phyloP scores from a whole-genome alignment of 2,329 filamentous ascomycete species.

The Sphaceloma murrayae region DNA sequence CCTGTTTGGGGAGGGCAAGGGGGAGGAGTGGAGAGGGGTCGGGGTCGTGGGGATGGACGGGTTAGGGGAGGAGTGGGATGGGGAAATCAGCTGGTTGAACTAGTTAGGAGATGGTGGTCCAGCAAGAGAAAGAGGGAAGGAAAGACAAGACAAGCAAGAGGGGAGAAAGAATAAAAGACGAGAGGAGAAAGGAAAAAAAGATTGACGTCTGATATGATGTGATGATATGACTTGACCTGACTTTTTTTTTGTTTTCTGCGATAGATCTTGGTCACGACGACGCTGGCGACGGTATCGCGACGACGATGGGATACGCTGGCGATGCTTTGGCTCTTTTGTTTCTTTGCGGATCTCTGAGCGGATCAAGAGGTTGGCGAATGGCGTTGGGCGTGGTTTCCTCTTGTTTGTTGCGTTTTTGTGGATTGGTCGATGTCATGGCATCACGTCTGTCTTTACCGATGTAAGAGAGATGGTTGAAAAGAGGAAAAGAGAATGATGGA shows the following conservation, averaged over 20 bases:
- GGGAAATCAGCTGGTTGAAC: constrained; percentile 12
- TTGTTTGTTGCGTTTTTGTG: constrained; percentile 1
- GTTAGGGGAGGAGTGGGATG: constrained; percentile 5
- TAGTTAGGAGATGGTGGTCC: not conserved
- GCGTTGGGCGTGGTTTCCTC: not conserved
- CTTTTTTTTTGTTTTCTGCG: not conserved
- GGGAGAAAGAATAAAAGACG: not conserved
- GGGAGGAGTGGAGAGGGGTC: not conserved
- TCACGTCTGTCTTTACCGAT: constrained; percentile 10
- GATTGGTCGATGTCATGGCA: not conserved
- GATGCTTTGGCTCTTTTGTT: not conserved
- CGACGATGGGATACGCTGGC: not conserved
- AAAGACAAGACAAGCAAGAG: not conserved
- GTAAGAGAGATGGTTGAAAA: not conserved
- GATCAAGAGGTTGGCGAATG: not conserved
- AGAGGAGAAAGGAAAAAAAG: not conserved
- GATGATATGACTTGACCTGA: constrained; percentile 2
- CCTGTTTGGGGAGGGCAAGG: constrained; percentile 2
- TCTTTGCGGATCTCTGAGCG: not conserved
- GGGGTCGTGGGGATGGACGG: constrained; percentile 8
- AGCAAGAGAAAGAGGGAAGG: not conserved
- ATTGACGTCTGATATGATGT: constrained; percentile 1
- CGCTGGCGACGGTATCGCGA: not conserved
- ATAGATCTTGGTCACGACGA: not conserved
- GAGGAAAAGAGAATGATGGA: not conserved